Evolutionary conservation across 495 filamentous ascomycete genomes (phyloP), one percentile per base, ranked within the genome.

Genomic region (Margaritispora aquatica): DNA sequence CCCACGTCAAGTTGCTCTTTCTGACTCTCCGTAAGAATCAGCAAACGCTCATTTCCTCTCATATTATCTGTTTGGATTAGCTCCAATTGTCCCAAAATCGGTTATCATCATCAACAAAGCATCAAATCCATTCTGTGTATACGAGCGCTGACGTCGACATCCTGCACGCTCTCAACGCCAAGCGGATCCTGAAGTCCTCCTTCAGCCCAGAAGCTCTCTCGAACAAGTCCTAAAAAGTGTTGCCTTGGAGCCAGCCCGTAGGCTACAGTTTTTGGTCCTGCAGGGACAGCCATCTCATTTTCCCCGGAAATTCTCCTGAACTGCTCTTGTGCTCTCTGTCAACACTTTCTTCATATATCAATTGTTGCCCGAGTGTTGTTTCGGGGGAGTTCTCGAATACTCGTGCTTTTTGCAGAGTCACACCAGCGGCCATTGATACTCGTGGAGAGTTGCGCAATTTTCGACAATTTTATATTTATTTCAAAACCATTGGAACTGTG

Each of bases 251-350:
- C 29, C 29, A 5, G 20, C 20, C 48, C n/a, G n/a, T 44, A 64
- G 62, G 62, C 62, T 64, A 27, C 62, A 31, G 61, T 52, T 26
- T 55, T 59, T 57, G 57, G 47, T 50, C 62, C 58, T 61, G 61
- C 61, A 59, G 54, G 29, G 38, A 51, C 36, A 36, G 26, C 21
- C 54, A 46, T 46, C 52, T 34, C 34, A 36, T 51, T 17, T 57
- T 59, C 52, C 52, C 52, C 56, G 23, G 20, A 15, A 34, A 51
- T 26, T 11, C 50, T 9, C 27, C 7, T 57, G 11, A 17, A 3
- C 38, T 31, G 52, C 23, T 62, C 55, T 62, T 38, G 22, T 58
- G 54, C 26, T 36, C 22, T 48, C 48, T 54, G 44, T 21, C 49
- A 13, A 15, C 48, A 15, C 17, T 51, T 38, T 26, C 26, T 51